Evolutionary conservation across 768 basidiomycete species (phyloP).

Genomic region (Cytidiella melzeri): DNA sequence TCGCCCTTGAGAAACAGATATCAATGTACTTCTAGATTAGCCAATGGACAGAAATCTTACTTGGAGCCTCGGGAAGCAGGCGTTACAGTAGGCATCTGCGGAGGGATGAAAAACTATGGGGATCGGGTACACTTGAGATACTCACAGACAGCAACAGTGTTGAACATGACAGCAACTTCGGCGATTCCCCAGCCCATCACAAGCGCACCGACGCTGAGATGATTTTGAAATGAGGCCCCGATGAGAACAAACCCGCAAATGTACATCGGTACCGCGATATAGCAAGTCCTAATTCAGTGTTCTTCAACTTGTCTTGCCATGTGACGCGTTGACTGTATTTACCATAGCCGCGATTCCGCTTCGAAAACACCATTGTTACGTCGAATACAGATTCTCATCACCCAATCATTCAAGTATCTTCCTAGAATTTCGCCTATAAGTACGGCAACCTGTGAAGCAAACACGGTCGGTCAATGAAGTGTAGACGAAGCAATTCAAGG

Average conservation of each 20-base stretch:
- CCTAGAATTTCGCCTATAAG: constrained; percentile 47
- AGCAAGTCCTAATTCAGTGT: constrained; percentile 44
- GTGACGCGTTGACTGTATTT: constrained; percentile 13
- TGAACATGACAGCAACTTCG: constrained; percentile 49
- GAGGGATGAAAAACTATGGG: not conserved
- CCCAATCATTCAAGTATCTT: constrained; percentile 44
- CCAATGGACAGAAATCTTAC: no score
- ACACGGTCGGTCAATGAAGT: no score
- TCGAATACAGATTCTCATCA: constrained; percentile 38
- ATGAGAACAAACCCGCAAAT: constrained; percentile 55
- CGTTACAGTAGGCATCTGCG: constrained; percentile 42
- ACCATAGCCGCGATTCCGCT: constrained; percentile 56
- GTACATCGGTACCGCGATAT: constrained; percentile 54
- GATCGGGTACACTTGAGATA: constrained; percentile 18
- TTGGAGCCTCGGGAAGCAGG: constrained; percentile 42
- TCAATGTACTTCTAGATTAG: no score
- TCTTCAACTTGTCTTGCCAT: not conserved
- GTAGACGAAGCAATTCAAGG: no score
- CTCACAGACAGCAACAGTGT: constrained; percentile 55
- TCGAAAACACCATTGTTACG: constrained; percentile 46
- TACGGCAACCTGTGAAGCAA: constrained; percentile 40
- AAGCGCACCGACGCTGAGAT: constrained; percentile 44
- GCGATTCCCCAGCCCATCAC: constrained; percentile 68
- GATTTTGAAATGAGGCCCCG: constrained; percentile 49
- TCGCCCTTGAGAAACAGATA: no score